phyloP scores from a whole-genome alignment of 202 grass and related monocot species.

The Musa balbisiana region DNA sequence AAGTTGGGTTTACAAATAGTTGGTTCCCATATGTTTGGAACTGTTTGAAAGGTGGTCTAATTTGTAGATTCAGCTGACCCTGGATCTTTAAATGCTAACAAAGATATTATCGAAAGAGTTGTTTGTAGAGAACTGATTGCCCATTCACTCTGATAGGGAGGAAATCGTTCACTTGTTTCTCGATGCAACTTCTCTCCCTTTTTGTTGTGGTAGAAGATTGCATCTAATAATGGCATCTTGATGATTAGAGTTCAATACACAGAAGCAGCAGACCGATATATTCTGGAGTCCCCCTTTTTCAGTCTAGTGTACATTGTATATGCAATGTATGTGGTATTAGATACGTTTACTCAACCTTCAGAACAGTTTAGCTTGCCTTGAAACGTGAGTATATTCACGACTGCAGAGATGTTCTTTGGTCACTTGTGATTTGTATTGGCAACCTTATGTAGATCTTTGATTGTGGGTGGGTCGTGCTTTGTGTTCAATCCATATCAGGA shows the following conservation, averaged over 20 bases:
- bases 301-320: background rate
- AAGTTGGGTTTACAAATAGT: constrained; percentile 20
- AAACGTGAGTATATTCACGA: too few species aligned
- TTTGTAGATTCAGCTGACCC: background rate
- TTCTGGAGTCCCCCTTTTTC: background rate
- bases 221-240: background rate
- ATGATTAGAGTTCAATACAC: background rate
- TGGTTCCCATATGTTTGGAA: background rate
- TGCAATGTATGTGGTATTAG: too few species aligned
- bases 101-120: background rate
- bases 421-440: too few species aligned
- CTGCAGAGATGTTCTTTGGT: too few species aligned
- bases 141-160: background rate
- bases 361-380: too few species aligned
- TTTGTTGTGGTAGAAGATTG: background rate
- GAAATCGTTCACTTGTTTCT: background rate
- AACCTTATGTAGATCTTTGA: too few species aligned
- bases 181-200: background rate
- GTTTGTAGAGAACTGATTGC: background rate
- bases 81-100: constrained; percentile 3
- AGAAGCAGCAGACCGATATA: background rate
- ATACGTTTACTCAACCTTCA: too few species aligned
- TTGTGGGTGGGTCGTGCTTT: too few species aligned
- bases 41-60: background rate
- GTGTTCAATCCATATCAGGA: too few species aligned